Conservation (phyloP, 805 yeast genomes). For the Ogataea sp. region DNA sequence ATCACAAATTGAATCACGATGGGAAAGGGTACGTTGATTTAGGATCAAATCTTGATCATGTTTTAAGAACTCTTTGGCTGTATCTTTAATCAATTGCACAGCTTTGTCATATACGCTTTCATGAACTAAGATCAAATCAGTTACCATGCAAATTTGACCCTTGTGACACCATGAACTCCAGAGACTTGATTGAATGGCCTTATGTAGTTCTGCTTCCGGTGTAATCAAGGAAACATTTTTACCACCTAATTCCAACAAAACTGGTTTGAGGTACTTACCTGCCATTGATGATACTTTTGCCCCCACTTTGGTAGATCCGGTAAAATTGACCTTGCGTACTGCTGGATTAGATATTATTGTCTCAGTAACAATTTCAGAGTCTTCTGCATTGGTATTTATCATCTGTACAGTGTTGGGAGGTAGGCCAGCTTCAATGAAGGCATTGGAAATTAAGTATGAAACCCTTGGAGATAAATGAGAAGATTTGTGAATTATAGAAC, state of each 20-base stretch:
- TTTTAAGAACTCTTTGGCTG: slow-evolving; percentile 5
- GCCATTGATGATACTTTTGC: slow-evolving; percentile 27
- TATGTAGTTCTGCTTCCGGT: slow-evolving; percentile 22
- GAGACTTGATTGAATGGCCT: slow-evolving; percentile 22
- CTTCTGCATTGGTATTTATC: slow-evolving; percentile 22
- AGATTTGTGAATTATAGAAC: slow-evolving; percentile 36
- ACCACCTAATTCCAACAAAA: slow-evolving; percentile 37
- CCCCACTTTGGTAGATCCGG: slow-evolving; percentile 38
- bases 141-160: slow-evolving; percentile 43
- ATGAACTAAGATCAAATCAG: slow-evolving; percentile 30
- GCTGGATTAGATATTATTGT: slow-evolving; percentile 17
- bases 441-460: slow-evolving; percentile 25
- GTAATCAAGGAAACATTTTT: slow-evolving; percentile 30
- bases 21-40: slow-evolving; percentile 23
- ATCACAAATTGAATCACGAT: slow-evolving; percentile 15
- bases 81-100: slow-evolving; percentile 9
- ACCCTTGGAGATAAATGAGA: slow-evolving; percentile 30
- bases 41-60: slow-evolving; percentile 10
- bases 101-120: slow-evolving; percentile 26
- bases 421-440: slow-evolving; percentile 30
- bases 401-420: slow-evolving; percentile 29
- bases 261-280: slow-evolving; percentile 31
- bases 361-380: slow-evolving; percentile 20
- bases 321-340: slow-evolving; percentile 34
- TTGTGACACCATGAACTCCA: slow-evolving; percentile 33